These are phyloP conservation scores for Phoenix dactylifera DNA, from an alignment of 176 grass and related monocot species.

Conservation along the genomic window DNA sequence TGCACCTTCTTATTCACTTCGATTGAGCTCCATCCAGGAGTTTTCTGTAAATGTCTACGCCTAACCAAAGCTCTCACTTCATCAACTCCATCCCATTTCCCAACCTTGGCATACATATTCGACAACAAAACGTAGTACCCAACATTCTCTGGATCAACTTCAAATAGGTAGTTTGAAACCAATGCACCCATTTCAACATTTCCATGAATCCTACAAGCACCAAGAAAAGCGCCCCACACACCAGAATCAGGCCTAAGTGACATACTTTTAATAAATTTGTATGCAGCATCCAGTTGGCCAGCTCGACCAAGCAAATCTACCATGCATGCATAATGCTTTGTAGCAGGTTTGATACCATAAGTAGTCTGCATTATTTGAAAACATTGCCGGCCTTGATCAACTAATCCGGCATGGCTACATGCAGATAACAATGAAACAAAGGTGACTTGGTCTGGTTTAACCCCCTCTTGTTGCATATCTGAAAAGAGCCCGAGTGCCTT, in stretches of 20 bases:
- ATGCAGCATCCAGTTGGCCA: conserved; percentile 49
- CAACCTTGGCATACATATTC: conserved; percentile 70
- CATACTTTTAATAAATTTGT: conserved; percentile 46
- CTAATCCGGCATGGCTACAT: conserved; percentile 63
- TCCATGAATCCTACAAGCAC: conserved; percentile 68
- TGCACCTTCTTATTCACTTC: conserved; percentile 52
- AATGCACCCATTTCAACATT: conserved; percentile 60
- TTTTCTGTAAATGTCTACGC: conserved; percentile 50
- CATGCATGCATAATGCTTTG: conserved; percentile 60
- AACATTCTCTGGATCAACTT: conserved; percentile 60
- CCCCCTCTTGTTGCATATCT: conserved; percentile 53
- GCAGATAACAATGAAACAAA: conserved; percentile 69
- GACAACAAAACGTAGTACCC: conserved; percentile 74
- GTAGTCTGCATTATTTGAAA: conserved; percentile 41
- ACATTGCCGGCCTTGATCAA: conserved; percentile 50
- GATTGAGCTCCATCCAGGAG: conserved; percentile 70
- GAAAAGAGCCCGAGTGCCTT: conserved; percentile 43
- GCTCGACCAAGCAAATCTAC: conserved; percentile 57
- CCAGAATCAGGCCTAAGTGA: conserved; percentile 47
- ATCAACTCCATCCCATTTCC: conserved; percentile 72
- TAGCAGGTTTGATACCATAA: conserved; percentile 35
- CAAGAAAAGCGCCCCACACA: conserved; percentile 65
- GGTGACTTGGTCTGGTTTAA: conserved; percentile 61
- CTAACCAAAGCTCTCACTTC: conserved; percentile 63
- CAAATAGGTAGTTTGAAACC: conserved; percentile 47